Conservation (phyloP, 2,329 filamentous ascomycete genomes). For the Dothidotthia symphoricarpi region DNA sequence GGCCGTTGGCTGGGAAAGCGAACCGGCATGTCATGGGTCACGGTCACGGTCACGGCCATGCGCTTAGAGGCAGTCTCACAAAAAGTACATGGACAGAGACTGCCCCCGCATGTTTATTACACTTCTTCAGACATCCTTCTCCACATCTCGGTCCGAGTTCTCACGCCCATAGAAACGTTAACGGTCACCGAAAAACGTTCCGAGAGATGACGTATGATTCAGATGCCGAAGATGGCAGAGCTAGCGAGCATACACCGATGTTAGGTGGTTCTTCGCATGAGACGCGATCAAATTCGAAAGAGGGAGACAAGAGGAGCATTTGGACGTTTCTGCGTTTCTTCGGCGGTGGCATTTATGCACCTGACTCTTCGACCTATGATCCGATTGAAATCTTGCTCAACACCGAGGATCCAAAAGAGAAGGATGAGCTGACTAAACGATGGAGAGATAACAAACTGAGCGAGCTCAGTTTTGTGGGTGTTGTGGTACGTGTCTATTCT, state of each 20-base stretch:
- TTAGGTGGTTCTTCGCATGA: slow-evolving; percentile 15
- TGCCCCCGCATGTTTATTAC: slow-evolving; percentile 1
- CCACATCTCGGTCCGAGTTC: slow-evolving; percentile 3
- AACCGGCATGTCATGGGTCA: slow-evolving; percentile 6
- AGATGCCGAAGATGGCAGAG: slow-evolving; percentile 19
- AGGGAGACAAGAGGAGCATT: slow-evolving; percentile 6
- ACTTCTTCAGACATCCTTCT: neutral
- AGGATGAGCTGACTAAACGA: slow-evolving; percentile 37
- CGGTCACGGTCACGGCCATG: neutral
- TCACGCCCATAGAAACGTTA: neutral
- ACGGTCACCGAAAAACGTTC: slow-evolving; percentile 3
- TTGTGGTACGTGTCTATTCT: slow-evolving; percentile 35
- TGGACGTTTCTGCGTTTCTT: slow-evolving; percentile 29
- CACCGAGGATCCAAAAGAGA: slow-evolving; percentile 31
- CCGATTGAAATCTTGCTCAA: slow-evolving; percentile 42
- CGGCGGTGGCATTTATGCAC: slow-evolving; percentile 35
- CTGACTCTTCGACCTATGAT: slow-evolving; percentile 37
- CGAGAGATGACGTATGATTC: slow-evolving; percentile 20
- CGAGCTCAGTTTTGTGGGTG: slow-evolving; percentile 46
- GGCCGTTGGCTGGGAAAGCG: too few relatives aligned
- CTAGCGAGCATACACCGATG: slow-evolving; percentile 24
- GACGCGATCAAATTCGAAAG: slow-evolving; percentile 1
- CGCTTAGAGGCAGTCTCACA: too few relatives aligned
- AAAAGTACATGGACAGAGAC: neutral
- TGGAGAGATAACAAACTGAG: slow-evolving; percentile 45